A percentile compares a stretch with the other conserved stretches of the same genome.
These are phyloP conservation scores for Thyridium curvatum DNA, from an alignment of 2,329 filamentous ascomycete species.

Conservation along the genomic window DNA sequence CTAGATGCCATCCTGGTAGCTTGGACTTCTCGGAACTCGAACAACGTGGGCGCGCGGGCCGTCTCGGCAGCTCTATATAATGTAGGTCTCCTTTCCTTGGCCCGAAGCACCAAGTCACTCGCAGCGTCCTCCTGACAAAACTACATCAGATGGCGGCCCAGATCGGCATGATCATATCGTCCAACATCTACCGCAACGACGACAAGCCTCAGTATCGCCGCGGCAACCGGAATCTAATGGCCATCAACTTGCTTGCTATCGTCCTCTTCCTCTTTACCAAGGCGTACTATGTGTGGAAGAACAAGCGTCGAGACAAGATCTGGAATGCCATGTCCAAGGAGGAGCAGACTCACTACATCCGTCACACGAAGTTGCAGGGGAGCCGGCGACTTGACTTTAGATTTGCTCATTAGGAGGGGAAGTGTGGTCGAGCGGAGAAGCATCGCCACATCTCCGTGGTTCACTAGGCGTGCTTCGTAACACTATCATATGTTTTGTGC, in stretches of 20 bases:
- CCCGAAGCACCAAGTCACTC: not conserved
- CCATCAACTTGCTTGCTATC: conserved; percentile 41
- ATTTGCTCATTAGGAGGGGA: conserved; percentile 27
- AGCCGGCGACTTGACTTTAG: conserved; percentile 37
- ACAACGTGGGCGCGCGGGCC: conserved; percentile 51
- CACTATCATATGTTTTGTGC: no score
- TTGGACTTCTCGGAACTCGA: conserved; percentile 52
- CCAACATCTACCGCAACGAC: conserved; percentile 45
- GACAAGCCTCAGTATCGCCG: conserved; percentile 47
- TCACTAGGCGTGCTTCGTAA: no score
- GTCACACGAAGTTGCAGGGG: conserved; percentile 32
- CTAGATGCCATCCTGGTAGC: conserved; percentile 51
- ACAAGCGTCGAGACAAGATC: conserved; percentile 34
- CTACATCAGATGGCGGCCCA: conserved; percentile 26
- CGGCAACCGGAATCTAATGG: conserved; percentile 49
- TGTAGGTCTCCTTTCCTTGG: conserved; percentile 17
- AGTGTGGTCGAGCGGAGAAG: no score
- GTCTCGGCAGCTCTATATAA: conserved; percentile 56
- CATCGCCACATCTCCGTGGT: no score
- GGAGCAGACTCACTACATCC: conserved; percentile 41
- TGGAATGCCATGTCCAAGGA: conserved; percentile 43
- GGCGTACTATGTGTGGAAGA: conserved; percentile 44
- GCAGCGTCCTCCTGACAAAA: no score
- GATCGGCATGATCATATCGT: conserved; percentile 22
- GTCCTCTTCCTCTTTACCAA: conserved; percentile 43